Evolutionary conservation across 768 basidiomycete genomes (phyloP).

Genomic region (Russula ochroleuca): DNA sequence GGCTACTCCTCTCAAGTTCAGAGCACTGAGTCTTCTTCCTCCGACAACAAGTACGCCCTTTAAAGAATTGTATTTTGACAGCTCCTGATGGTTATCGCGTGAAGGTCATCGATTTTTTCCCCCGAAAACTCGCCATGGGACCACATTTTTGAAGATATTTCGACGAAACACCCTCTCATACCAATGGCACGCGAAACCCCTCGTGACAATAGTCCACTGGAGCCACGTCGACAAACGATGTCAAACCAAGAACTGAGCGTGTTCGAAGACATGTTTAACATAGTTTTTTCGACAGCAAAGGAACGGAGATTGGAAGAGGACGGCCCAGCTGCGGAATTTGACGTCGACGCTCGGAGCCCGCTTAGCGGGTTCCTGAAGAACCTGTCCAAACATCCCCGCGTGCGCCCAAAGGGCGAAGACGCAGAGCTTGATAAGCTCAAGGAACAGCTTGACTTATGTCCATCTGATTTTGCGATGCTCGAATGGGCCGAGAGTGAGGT

Average conservation of each 20-base stretch:
- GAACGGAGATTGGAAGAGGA: slow-evolving; percentile 32
- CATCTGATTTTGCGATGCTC: slow-evolving; percentile 64
- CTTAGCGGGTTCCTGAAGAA: slow-evolving; percentile 47
- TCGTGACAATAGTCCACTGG: slow-evolving; percentile 3
- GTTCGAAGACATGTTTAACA: slow-evolving; percentile 69
- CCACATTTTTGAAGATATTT: slow-evolving; percentile 48
- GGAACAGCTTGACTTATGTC: slow-evolving; percentile 67
- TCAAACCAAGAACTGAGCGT: slow-evolving; percentile 61
- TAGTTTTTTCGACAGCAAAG: slow-evolving; percentile 54
- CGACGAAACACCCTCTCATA: slow-evolving; percentile 30
- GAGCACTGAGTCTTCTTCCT: not conserved
- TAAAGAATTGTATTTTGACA: not conserved
- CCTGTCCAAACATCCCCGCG: slow-evolving; percentile 46
- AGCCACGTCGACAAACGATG: slow-evolving; percentile 51
- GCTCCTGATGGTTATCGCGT: not conserved
- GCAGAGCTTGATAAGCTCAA: slow-evolving; percentile 62
- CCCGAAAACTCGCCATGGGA: slow-evolving; percentile 44
- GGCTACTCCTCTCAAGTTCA: slow-evolving; percentile 17
- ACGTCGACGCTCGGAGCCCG: slow-evolving; percentile 21
- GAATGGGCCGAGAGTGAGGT: slow-evolving; percentile 69
- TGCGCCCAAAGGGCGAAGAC: slow-evolving; percentile 5
- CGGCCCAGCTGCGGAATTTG: not conserved
- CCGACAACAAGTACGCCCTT: slow-evolving; percentile 15
- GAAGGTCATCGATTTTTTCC: slow-evolving; percentile 32
- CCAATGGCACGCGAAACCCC: slow-evolving; percentile 17